These are phyloP conservation scores for Centella asiatica DNA, from an alignment of 129 eudicot genomes.

Conservation along the genomic window DNA sequence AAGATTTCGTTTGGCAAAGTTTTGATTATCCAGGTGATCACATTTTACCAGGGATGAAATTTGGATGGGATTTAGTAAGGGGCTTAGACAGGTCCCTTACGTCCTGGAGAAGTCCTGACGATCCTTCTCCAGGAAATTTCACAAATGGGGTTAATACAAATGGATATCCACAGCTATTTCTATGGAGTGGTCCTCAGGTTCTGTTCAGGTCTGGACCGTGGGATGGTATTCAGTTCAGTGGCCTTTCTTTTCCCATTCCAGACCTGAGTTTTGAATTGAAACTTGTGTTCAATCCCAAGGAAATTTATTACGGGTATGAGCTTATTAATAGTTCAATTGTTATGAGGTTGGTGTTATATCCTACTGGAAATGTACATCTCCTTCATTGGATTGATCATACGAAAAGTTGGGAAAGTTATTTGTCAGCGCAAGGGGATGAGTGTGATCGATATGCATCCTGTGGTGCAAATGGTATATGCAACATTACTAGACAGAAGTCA, in stretches of 20 bases:
- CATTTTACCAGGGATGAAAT: conserved; percentile 8
- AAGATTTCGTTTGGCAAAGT: conserved; percentile 11
- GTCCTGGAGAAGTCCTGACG: conserved; percentile 1
- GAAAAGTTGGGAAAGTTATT: neutral
- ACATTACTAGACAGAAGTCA: neutral
- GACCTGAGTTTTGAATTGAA: neutral
- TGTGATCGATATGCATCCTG: neutral
- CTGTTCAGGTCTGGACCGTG: conserved; percentile 2
- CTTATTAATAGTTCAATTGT: neutral
- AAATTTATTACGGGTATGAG: neutral
- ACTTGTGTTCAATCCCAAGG: neutral
- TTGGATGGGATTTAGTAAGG: neutral
- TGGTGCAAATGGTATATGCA: neutral
- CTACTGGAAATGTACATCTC: neutral
- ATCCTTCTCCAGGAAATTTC: conserved; percentile 4
- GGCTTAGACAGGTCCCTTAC: neutral
- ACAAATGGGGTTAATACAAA: neutral
- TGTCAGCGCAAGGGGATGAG: neutral
- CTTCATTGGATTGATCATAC: neutral
- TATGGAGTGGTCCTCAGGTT: neutral
- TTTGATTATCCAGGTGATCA: conserved; percentile 20
- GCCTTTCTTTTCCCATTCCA: neutral
- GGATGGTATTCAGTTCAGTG: conserved; percentile 1
- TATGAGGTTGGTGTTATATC: neutral
- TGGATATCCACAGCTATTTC: neutral